These are phyloP conservation scores for Pseudogymnoascus sp. DNA, from an alignment of 2,329 filamentous ascomycete genomes.

Conservation along the genomic window DNA sequence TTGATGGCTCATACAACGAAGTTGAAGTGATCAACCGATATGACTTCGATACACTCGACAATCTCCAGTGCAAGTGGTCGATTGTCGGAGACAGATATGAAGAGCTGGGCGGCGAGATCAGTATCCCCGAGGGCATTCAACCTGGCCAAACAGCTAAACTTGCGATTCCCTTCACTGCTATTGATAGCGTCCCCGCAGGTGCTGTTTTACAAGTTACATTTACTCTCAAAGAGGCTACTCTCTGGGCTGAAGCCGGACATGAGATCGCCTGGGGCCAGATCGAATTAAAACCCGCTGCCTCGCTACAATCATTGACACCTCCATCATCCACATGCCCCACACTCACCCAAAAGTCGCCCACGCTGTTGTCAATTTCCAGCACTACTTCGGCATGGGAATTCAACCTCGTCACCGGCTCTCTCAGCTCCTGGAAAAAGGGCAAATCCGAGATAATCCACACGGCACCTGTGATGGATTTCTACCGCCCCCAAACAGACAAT, in stretches of 20 bases:
- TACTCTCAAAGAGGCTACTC: constrained; percentile 32
- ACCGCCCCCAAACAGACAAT: constrained; percentile 10
- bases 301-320: constrained; percentile 13
- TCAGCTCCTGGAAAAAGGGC: constrained; percentile 35
- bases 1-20: constrained; percentile 12
- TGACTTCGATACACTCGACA: constrained; percentile 44
- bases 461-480: constrained; percentile 36
- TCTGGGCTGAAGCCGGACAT: constrained; percentile 45
- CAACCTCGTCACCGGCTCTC: constrained; percentile 34
- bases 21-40: constrained; percentile 36
- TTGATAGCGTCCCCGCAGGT: constrained; percentile 26
- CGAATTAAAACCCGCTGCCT: constrained; percentile 19
- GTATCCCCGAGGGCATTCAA: constrained; percentile 24
- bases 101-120: constrained; percentile 24
- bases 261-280: constrained; percentile 45
- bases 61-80: constrained; percentile 39
- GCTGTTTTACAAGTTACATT: constrained; percentile 44
- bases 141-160: constrained; percentile 24
- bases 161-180: constrained; percentile 8
- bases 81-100: constrained; percentile 33
- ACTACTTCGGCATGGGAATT: constrained; percentile 34
- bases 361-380: constrained; percentile 16
- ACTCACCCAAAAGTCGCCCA: constrained; percentile 22
- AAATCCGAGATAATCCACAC: constrained; percentile 36
- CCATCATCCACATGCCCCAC: constrained; percentile 15